Conservation (phyloP, 2,329 filamentous ascomycete species). For the Neurospora sp. region DNA sequence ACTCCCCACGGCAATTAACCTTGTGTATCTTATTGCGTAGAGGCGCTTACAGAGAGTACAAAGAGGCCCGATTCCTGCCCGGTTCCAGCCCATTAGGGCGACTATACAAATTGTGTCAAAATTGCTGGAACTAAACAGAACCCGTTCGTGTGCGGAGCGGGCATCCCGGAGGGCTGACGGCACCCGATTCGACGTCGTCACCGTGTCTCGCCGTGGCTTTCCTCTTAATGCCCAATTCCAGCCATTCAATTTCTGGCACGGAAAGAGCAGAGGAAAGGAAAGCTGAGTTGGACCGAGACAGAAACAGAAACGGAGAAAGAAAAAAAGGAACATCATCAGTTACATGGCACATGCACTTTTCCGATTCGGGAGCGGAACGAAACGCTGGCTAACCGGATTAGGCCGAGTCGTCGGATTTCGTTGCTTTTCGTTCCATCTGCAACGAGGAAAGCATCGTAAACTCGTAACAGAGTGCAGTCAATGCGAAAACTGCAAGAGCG, state of each 20-base stretch:
- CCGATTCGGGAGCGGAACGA: background rate
- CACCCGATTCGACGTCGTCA: conserved; percentile 16
- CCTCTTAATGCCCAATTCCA: conserved; percentile 16
- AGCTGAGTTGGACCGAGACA: conserved; percentile 4
- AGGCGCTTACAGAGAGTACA: background rate
- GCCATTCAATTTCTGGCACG: conserved; percentile 8
- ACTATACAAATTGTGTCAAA: background rate
- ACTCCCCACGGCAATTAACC: background rate
- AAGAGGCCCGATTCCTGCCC: background rate
- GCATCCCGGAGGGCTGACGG: background rate
- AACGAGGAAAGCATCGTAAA: background rate
- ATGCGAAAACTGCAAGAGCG: background rate
- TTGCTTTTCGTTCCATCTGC: background rate
- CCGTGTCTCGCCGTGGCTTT: conserved; percentile 6
- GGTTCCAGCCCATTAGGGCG: background rate
- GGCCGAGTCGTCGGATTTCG: background rate
- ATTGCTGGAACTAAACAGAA: background rate
- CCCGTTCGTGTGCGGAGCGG: background rate
- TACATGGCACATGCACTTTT: background rate
- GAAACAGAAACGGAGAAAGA: background rate
- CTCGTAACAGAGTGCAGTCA: background rate
- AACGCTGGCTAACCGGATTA: background rate
- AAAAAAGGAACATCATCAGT: background rate
- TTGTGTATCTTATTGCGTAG: background rate
- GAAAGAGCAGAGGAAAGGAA: background rate